phyloP scores from a whole-genome alignment of 2,329 filamentous ascomycete species.

The Neofusicoccum cordaticola region DNA sequence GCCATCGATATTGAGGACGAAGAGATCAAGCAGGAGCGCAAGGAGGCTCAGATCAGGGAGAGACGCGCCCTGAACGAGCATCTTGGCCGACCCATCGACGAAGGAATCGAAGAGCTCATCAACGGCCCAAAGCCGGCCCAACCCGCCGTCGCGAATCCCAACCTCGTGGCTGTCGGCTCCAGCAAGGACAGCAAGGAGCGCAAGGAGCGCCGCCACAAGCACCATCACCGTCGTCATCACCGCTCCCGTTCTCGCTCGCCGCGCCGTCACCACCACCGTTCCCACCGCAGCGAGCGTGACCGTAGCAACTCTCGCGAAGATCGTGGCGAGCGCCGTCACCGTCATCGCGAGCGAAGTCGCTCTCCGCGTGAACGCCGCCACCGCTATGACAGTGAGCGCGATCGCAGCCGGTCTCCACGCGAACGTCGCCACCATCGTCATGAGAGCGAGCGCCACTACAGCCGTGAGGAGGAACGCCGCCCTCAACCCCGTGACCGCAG shows the following conservation, averaged over 20 bases:
- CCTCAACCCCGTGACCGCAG: background rate
- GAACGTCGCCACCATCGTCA: background rate
- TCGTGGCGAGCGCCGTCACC: background rate
- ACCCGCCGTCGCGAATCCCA: background rate
- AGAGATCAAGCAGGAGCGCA: background rate
- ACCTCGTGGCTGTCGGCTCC: background rate
- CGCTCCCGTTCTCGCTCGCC: conserved; percentile 4
- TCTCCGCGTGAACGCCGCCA: too few relatives aligned
- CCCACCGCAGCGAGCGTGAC: background rate
- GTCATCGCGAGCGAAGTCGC: too few relatives aligned
- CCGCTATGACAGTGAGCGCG: too few relatives aligned
- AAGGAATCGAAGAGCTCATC: conserved; percentile 19
- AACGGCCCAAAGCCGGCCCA: background rate
- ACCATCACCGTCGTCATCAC: conserved; percentile 2
- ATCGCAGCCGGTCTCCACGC: background rate
- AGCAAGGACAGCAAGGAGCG: background rate
- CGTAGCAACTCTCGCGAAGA: background rate
- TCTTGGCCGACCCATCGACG: conserved; percentile 29
- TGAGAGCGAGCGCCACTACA: background rate
- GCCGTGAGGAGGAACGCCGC: background rate
- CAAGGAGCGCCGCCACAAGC: conserved; percentile 2
- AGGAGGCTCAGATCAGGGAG: background rate
- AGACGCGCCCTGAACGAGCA: background rate
- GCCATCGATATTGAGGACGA: background rate
- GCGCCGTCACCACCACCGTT: background rate